phyloP scores from a whole-genome alignment of 768 basidiomycete genomes.

The Galerina sulciceps region DNA sequence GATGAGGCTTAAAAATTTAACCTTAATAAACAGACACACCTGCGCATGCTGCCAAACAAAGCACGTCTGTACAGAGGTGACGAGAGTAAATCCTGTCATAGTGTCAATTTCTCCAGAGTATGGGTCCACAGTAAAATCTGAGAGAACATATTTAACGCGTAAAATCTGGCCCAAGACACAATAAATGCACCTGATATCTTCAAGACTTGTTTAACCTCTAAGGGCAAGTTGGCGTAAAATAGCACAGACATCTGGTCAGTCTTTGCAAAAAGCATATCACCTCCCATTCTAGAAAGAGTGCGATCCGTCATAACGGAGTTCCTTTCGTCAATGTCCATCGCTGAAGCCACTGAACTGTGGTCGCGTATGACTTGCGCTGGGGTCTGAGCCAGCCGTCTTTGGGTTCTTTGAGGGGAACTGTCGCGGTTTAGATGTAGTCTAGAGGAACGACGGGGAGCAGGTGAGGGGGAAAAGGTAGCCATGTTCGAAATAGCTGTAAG shows the following conservation, averaged over 20 bases:
- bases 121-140: constrained; percentile 71
- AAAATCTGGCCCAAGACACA: neutral
- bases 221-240: constrained; percentile 71
- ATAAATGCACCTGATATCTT: constrained; percentile 61
- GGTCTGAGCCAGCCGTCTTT: constrained; percentile 42
- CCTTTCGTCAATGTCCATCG: constrained; percentile 73
- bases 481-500: constrained; percentile 29
- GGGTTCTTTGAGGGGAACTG: constrained; percentile 23
- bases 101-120: constrained; percentile 77
- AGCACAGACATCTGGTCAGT: constrained; percentile 71
- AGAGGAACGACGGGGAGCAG: constrained; percentile 60
- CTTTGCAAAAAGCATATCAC: constrained; percentile 65
- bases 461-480: constrained; percentile 67
- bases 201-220: constrained; percentile 75
- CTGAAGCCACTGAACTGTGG: constrained; percentile 46
- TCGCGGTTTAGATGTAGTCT: constrained; percentile 30
- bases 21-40: constrained; percentile 33
- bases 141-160: constrained; percentile 5
- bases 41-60: constrained; percentile 87
- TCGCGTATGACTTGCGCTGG: constrained; percentile 42
- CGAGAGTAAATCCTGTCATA: constrained; percentile 72
- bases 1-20: constrained; percentile 1
- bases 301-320: constrained; percentile 42
- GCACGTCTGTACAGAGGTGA: constrained; percentile 73
- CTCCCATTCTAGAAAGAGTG: constrained; percentile 34